A percentile compares a stretch with the other conserved stretches of the same genome.
Evolutionary conservation across 192 early-diverging fungal genomes (phyloP).

Genomic region (Coemansia sp.): DNA sequence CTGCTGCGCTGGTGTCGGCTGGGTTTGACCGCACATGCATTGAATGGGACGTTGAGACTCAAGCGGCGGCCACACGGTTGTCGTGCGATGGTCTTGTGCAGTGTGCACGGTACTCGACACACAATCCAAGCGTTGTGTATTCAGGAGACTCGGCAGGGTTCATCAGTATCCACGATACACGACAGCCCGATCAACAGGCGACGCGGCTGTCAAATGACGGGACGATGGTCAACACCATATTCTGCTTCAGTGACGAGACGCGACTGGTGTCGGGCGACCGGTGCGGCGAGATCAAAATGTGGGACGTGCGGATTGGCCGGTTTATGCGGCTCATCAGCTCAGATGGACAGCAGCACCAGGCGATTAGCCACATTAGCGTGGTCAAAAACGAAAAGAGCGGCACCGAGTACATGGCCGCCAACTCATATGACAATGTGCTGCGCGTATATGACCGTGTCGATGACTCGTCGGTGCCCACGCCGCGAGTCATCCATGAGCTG

Average conservation of each 20-base stretch:
- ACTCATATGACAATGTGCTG: constrained; percentile 93
- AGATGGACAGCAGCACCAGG: constrained; percentile 25
- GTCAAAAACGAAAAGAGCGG: constrained; percentile 51
- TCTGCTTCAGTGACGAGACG: constrained; percentile 52
- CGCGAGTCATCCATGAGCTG: constrained; percentile 74
- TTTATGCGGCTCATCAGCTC: constrained; percentile 49
- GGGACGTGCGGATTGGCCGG: constrained; percentile 80
- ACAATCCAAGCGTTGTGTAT: constrained; percentile 58
- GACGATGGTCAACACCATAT: constrained; percentile 52
- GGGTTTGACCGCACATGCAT: constrained; percentile 51
- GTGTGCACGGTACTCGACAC: constrained; percentile 51
- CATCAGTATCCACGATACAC: constrained; percentile 45
- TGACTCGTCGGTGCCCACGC: constrained; percentile 67
- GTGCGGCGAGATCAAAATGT: constrained; percentile 74
- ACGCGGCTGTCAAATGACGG: constrained; percentile 45
- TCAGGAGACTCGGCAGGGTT: constrained; percentile 84
- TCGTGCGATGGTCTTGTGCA: constrained; percentile 47
- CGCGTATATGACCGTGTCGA: constrained; percentile 90
- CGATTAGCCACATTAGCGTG: constrained; percentile 53
- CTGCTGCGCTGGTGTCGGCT: constrained; percentile 33
- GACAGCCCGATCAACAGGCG: constrained; percentile 18
- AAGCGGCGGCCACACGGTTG: constrained; percentile 14
- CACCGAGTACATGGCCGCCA: constrained; percentile 82
- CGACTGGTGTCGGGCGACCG: constrained; percentile 52
- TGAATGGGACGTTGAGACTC: constrained; percentile 48